Percentiles rank a stretch among this genome's conserved stretches.
Conservation (phyloP, 805 yeast species). For the Myxozyma vanderwaltii region DNA sequence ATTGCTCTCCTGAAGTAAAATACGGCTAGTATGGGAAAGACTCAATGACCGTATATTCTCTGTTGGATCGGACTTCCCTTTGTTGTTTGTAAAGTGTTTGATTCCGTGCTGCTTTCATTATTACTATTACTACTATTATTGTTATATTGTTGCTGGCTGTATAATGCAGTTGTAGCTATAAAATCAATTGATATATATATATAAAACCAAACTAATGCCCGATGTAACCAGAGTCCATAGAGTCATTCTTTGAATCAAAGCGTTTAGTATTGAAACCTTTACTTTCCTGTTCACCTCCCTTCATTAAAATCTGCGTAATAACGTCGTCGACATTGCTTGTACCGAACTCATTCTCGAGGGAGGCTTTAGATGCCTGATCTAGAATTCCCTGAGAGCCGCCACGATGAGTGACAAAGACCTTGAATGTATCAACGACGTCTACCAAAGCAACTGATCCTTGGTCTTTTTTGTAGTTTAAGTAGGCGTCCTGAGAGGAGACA, state of each 20-base stretch:
- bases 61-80: too few relatives aligned
- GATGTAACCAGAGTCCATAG: conserved; percentile 41
- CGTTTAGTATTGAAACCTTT: conserved; percentile 39
- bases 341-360: conserved; percentile 69
- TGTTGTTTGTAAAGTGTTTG: too few relatives aligned
- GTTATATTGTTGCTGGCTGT: too few relatives aligned
- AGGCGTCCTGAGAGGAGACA: conserved; percentile 55
- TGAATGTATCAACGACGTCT: conserved; percentile 63
- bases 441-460: conserved; percentile 56
- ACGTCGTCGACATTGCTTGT: conserved; percentile 53
- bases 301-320: conserved; percentile 58
- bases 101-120: too few relatives aligned
- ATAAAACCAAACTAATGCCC: conserved; percentile 3
- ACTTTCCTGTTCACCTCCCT: conserved; percentile 58
- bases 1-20: not conserved
- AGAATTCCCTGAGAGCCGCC: conserved; percentile 75
- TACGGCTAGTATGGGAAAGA: not conserved
- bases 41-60: not conserved
- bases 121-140: not conserved
- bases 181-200: not conserved
- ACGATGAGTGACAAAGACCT: conserved; percentile 58
- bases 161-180: too few relatives aligned
- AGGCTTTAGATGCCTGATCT: conserved; percentile 69
- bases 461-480: conserved; percentile 53
- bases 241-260: conserved; percentile 51